phyloP scores from a whole-genome alignment of 2,329 filamentous ascomycete species.

The Trichoderma hamatum region DNA sequence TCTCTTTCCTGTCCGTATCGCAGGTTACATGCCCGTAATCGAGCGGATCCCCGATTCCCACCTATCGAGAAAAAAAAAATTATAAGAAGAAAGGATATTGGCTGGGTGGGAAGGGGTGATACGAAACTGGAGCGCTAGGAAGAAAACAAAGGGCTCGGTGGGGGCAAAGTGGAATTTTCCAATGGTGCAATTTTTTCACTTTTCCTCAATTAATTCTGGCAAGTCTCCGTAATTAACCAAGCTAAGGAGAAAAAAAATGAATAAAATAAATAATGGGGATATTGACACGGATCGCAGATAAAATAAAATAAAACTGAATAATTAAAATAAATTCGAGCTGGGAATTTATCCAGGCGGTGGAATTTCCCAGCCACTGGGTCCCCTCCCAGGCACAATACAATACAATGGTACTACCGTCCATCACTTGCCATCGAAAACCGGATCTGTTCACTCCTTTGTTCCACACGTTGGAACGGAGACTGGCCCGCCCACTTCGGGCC shows the following conservation, averaged over 20 bases:
- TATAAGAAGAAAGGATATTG: not conserved
- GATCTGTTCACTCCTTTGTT: conserved; percentile 12
- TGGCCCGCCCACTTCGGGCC: conserved; percentile 23
- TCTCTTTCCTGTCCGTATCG: not conserved
- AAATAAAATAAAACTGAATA: not conserved
- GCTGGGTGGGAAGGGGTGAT: not conserved
- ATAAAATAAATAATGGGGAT: not conserved
- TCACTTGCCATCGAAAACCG: conserved; percentile 7
- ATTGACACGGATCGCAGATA: not conserved
- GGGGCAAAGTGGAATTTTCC: not conserved
- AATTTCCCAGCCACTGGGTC: not conserved
- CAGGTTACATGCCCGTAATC: not conserved
- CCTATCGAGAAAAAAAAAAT: not conserved
- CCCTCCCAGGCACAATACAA: conserved; percentile 4
- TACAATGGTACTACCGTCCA: conserved; percentile 4
- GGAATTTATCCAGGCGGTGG: not conserved
- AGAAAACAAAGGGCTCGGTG: conserved; percentile 4
- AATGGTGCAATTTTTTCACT: conserved; percentile 10
- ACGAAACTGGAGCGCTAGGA: conserved; percentile 13
- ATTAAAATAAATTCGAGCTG: not conserved
- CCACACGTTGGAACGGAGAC: conserved; percentile 22
- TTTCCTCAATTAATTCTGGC: not conserved
- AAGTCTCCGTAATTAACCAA: conserved; percentile 5
- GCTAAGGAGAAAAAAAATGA: not conserved
- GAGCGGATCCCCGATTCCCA: conserved; percentile 9